phyloP scores from a whole-genome alignment of 257 asterid genomes.

The Nicotiana knightiana region DNA sequence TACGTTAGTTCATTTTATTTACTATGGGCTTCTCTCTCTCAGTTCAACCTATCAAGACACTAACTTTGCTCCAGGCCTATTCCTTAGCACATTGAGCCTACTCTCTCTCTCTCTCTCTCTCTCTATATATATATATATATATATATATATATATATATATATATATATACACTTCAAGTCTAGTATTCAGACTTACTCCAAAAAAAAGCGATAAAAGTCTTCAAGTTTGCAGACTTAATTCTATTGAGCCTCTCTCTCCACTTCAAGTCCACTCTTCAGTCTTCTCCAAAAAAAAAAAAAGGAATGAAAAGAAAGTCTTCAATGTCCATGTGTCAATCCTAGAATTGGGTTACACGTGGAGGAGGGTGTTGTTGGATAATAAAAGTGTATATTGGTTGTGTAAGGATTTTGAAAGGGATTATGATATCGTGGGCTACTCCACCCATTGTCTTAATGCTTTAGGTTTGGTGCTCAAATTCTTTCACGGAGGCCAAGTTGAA shows the following conservation, averaged over 20 bases:
- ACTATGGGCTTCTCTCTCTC: neutral
- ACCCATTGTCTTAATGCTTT: neutral
- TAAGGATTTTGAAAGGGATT: neutral
- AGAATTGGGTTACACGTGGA: neutral
- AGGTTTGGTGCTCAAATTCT: neutral
- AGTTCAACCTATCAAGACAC: neutral
- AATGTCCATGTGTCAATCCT: neutral
- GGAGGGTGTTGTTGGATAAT: neutral
- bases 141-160: no score
- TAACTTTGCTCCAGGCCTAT: neutral
- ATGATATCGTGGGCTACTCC: neutral
- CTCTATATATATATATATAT: no score
- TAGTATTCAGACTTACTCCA: neutral
- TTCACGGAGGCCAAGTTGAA: neutral
- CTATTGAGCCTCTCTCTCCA: neutral
- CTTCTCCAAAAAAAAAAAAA: neutral
- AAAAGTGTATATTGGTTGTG: neutral
- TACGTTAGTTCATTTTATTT: neutral
- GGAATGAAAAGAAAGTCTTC: neutral
- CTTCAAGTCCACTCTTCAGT: neutral
- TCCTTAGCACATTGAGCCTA: neutral
- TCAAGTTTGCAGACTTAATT: neutral
- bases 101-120: neutral
- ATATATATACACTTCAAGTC: neutral
- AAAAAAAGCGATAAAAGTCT: neutral